Base-by-base conservation (phyloP, 176 grass and related monocot species). In the Hordeum vulgare region DNA sequence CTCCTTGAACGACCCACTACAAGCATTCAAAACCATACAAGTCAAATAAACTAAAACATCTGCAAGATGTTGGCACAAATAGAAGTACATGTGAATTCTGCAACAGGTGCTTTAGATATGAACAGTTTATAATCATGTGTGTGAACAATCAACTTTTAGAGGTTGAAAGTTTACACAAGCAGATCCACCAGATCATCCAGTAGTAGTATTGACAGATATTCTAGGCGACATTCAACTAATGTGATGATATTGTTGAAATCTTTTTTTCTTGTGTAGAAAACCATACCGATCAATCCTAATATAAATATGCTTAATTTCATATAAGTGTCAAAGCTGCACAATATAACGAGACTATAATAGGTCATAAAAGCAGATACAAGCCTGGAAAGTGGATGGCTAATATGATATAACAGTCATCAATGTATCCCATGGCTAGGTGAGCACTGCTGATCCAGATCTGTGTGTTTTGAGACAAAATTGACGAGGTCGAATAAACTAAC, bases 1-100 rank as follows among this genome's bases (percentile, higher is more conserved):
- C 70, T 29, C 96, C 96, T 94, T 94, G 62, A 44, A 86, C 65
- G 0, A 99, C 96, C 93, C 96, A 99, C 96, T 99, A 86, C 59
- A 81, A 74, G 20, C 20, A 66, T 44, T 12, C 1, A 29, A 18
- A 33, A 34, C 3, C 0, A 75, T n/a, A 15, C 75, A 18, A 63
- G 14, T 20, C 31, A 40, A 27, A 35, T 10, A 65, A 18, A 42
- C 33, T 3, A 33, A 31, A 25, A 37, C 12, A 72, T 0, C 9
- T 11, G 24, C 13, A 3, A 2, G 4, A 9, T 21, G 13, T 23
- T 49, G 15, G 45, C 45, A 49, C 45, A 49, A 49, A 49, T 5
- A 15, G 6, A 49, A 49, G 45, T 49, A 49, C 5, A 17, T 49
- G 45, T 49, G 45, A 5, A 51, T 17, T 51, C 15, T 17, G 47